Evolutionary conservation across 495 filamentous ascomycete genomes (phyloP).

Genomic region (Penicillium coffeae): DNA sequence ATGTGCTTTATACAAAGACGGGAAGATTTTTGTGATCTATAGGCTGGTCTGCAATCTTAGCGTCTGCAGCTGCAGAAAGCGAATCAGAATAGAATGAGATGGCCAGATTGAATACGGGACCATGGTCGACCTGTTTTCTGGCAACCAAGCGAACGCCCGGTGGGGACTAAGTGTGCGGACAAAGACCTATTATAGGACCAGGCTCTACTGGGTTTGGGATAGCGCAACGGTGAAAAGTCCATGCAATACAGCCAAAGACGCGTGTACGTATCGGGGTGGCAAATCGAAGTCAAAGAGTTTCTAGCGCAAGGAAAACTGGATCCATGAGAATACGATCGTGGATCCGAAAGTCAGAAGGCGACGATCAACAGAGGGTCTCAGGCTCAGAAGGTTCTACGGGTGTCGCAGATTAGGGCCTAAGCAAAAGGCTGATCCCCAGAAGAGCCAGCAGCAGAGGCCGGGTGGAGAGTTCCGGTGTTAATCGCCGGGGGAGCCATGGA

Average conservation of each 20-base stretch:
- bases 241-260: slow-evolving; percentile 8
- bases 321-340: not conserved
- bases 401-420: too few species aligned
- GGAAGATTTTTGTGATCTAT: too few species aligned
- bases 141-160: not conserved
- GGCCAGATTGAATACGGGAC: not conserved
- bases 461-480: not conserved
- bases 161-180: not conserved
- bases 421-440: too few species aligned
- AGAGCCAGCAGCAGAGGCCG: not conserved
- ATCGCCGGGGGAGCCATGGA: slow-evolving; percentile 1
- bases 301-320: slow-evolving; percentile 1
- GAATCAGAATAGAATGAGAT: too few species aligned
- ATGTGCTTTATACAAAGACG: too few species aligned
- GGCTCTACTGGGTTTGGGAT: slow-evolving; percentile 9
- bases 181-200: slow-evolving; percentile 9
- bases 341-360: not conserved
- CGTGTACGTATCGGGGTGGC: slow-evolving; percentile 6
- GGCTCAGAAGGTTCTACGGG: not conserved
- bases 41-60: too few species aligned
- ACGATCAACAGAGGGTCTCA: slow-evolving; percentile 6
- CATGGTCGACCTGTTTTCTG: not conserved
- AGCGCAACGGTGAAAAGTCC: slow-evolving; percentile 14
- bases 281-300: slow-evolving; percentile 3
- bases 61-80: too few species aligned